phyloP scores from a whole-genome alignment of 129 eudicot species.

The Chrysanthemum seticuspe region DNA sequence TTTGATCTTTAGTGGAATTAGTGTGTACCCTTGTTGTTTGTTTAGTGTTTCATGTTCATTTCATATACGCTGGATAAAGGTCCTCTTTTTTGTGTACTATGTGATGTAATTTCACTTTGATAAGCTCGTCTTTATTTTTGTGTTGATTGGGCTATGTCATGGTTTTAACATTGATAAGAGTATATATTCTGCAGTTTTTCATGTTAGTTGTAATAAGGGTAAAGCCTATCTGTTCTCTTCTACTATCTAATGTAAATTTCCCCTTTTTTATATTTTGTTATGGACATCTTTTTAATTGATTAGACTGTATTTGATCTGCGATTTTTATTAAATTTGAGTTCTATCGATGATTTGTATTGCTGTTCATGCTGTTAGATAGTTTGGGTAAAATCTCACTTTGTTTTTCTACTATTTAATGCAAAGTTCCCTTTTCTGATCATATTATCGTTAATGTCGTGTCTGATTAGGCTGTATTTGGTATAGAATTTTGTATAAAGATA shows the following conservation, averaged over 20 bases:
- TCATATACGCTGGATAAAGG: background rate
- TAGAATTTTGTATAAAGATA: background rate
- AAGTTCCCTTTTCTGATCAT: background rate
- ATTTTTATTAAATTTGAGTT: slow-evolving; percentile 1
- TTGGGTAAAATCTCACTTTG: background rate
- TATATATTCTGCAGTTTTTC: too few species aligned
- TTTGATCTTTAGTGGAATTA: slow-evolving; percentile 2
- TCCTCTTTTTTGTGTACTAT: background rate
- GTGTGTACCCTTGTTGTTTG: slow-evolving; percentile 3
- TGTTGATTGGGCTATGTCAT: too few species aligned
- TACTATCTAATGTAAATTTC: too few species aligned
- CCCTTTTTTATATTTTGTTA: background rate
- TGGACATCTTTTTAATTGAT: background rate
- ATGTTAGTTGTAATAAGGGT: too few species aligned
- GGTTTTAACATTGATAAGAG: too few species aligned
- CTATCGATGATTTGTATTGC: slow-evolving; percentile 11
- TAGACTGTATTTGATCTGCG: slow-evolving; percentile 24
- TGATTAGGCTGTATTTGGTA: slow-evolving; percentile 22
- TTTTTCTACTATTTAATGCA: background rate
- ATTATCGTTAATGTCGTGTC: background rate
- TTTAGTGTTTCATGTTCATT: background rate
- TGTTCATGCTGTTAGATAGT: slow-evolving; percentile 13
- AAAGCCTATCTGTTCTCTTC: too few species aligned
- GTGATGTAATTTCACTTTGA: background rate
- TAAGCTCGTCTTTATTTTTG: too few species aligned